A percentile compares a stretch with the other conserved stretches of the same genome.
phyloP scores from a whole-genome alignment of 2,329 filamentous ascomycete species.

The Dactylonectria estremocensis region DNA sequence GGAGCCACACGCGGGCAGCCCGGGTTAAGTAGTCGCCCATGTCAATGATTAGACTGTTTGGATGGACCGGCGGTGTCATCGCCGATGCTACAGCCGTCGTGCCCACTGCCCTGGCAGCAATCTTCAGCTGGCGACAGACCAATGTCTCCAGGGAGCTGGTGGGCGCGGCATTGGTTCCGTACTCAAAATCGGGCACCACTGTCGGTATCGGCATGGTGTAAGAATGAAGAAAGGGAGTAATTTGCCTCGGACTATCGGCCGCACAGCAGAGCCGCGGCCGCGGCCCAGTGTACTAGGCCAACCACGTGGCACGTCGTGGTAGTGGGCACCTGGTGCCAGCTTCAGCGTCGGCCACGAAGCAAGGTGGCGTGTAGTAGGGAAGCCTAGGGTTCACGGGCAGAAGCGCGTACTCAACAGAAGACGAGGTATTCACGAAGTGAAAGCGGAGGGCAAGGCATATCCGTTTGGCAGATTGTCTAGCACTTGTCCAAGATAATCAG shows the following conservation, averaged over 20 bases:
- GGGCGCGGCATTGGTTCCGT: constrained; percentile 43
- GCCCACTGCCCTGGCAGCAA: constrained; percentile 44
- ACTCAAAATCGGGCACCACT: constrained; percentile 48
- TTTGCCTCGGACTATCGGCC: constrained; percentile 32
- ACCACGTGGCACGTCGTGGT: constrained; percentile 45
- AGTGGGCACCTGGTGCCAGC: constrained; percentile 38
- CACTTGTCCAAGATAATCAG: too few species aligned
- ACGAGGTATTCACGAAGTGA: too few species aligned
- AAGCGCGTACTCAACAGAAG: too few species aligned
- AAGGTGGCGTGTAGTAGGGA: too few species aligned
- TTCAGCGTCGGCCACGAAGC: constrained; percentile 18
- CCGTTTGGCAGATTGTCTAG: too few species aligned
- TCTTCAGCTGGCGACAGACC: constrained; percentile 48
- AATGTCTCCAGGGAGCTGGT: constrained; percentile 47
- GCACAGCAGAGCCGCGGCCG: constrained; percentile 32
- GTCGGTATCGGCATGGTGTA: constrained; percentile 47
- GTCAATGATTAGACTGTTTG: constrained; percentile 51
- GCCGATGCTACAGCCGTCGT: constrained; percentile 30
- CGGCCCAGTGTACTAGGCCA: constrained; percentile 35
- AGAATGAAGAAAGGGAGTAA: constrained; percentile 17
- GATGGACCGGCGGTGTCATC: constrained; percentile 23
- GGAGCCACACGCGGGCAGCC: constrained; percentile 53
- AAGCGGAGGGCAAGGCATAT: too few species aligned
- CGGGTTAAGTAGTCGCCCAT: constrained; percentile 55
- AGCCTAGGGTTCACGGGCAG: too few species aligned